Base-by-base conservation (phyloP, 2,329 filamentous ascomycete species). In the Graphium sp. region DNA sequence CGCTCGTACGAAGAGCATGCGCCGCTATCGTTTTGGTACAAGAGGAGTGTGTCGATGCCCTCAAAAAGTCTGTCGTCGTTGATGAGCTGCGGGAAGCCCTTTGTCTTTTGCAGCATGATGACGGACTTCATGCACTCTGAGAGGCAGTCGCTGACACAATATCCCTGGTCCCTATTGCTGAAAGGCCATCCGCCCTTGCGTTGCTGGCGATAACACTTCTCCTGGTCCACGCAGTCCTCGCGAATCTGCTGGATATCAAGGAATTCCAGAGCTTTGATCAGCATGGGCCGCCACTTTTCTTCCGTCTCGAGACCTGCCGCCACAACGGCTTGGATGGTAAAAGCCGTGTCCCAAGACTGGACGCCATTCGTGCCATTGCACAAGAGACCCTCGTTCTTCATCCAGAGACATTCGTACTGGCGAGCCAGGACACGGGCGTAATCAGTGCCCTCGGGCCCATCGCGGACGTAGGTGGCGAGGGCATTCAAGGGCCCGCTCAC, bases 311-410 rank as follows among this genome's bases (percentile, higher is more conserved):
- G 65, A 1, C 80, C 83, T 6, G 81, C 74, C 27, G 82, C 80
- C 29, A 82, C 67, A 5, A 81, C 69, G 1, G 81, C 76, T 49
- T 93, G 84, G 19, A 94, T 82, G 12, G 77, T 57, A 45, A 95
- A 95, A 1, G 84, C 68, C 0, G 89, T 98, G 46, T 98, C 89
- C 89, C 89, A 98, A 37, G 74, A 79, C 50, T 98, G 89, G 2
- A 95, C 85, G n/a, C 89, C 89, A 40, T 98, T 95, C 7, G 89
- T 98, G 21, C 89, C 89, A 41, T 94, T 94, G 52, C 77, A 77
- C 26, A 95, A 63, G 81, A 98, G 83, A 5, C 89, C 89, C 46
- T 94, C 85, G 19, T 74, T 51, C 37, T 91, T 93, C 28, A 98
- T 62, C 85, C 89, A 98, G 18, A 98, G 52, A 35, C 76, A 91